Evolutionary conservation across 2,329 filamentous ascomycete genomes (phyloP).

Genomic region (Diaporthe capsici): DNA sequence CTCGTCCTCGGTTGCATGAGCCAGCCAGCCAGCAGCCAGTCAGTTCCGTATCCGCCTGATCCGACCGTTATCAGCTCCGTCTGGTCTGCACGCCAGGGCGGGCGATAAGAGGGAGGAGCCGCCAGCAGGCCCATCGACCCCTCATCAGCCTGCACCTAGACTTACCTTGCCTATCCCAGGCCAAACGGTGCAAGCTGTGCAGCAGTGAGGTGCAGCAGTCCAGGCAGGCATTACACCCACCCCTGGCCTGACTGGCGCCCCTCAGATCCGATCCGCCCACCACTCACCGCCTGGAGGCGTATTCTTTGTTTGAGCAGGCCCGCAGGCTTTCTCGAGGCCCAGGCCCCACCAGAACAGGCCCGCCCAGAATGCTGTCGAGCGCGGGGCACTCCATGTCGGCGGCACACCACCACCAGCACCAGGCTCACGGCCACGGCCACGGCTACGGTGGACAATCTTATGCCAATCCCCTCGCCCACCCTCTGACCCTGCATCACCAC

Average conservation of each 20-base stretch:
- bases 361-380: slow-evolving; percentile 38
- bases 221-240: neutral
- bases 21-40: neutral
- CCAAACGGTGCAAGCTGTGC: neutral
- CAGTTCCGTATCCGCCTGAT: neutral
- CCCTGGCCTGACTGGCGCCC: neutral
- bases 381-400: slow-evolving; percentile 37
- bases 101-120: slow-evolving; percentile 4
- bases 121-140: neutral
- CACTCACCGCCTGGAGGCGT: slow-evolving; percentile 16
- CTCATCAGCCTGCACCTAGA: slow-evolving; percentile 9
- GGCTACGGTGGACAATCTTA: neutral
- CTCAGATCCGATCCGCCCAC: slow-evolving; percentile 1
- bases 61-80: slow-evolving; percentile 28
- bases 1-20: neutral
- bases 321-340: slow-evolving; percentile 27
- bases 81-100: neutral
- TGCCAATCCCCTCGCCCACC: neutral
- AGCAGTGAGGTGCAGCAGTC: neutral
- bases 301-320: slow-evolving; percentile 9
- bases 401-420: neutral
- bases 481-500: neutral
- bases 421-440: neutral
- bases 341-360: slow-evolving; percentile 24
- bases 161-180: neutral